Conservation (phyloP, 2,329 filamentous ascomycete species). For the Verticillium longisporum region DNA sequence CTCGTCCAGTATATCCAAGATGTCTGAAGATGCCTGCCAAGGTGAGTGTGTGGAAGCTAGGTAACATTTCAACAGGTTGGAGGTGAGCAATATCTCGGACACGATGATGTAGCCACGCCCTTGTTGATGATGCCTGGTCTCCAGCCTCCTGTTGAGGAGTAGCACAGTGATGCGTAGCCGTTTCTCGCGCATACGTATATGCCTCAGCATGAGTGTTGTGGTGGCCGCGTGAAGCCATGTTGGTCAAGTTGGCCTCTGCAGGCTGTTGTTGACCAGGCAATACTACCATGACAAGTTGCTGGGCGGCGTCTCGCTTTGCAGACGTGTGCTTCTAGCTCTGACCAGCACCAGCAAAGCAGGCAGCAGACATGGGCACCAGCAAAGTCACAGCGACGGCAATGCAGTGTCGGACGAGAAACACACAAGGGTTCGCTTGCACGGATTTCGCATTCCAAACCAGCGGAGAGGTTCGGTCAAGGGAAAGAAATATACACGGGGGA, state of each 20-base stretch:
- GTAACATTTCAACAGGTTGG: no score
- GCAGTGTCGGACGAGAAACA: background rate
- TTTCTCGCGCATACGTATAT: no score
- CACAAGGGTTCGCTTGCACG: background rate
- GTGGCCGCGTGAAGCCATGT: no score
- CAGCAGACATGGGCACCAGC: background rate
- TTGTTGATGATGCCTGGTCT: conserved; percentile 6
- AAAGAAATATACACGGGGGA: conserved; percentile 3
- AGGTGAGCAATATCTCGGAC: background rate
- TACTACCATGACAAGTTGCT: no score
- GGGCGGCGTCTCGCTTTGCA: no score
- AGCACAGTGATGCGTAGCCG: background rate
- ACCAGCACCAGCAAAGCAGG: background rate
- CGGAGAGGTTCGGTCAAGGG: conserved; percentile 1
- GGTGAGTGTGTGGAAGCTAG: no score
- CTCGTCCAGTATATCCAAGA: background rate
- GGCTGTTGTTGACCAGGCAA: no score
- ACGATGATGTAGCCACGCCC: background rate
- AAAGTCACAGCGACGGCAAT: background rate
- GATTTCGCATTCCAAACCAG: conserved; percentile 3
- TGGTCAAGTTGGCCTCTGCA: no score
- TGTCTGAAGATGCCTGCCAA: no score
- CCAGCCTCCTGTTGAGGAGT: background rate
- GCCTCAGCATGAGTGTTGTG: no score
- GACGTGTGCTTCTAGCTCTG: no score